Conservation (phyloP, 2,329 filamentous ascomycete species). For the Sclerotinia nivalis region DNA sequence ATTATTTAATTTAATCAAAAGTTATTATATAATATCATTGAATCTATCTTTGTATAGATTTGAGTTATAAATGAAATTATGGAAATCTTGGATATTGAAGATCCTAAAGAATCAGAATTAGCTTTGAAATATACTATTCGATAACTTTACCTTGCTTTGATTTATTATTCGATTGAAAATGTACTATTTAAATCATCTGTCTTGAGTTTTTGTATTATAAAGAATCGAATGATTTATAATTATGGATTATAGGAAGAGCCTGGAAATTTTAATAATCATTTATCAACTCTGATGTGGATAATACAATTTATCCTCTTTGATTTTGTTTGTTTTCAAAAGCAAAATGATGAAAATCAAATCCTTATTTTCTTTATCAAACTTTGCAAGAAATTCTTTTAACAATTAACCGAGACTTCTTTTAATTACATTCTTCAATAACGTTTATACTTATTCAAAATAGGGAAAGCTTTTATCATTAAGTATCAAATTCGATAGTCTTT, state of each 20-base stretch:
- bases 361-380: slow-evolving; percentile 23
- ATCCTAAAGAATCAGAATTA: slow-evolving; percentile 15
- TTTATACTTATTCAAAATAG: slow-evolving; percentile 26
- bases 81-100: slow-evolving; percentile 17
- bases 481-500: slow-evolving; percentile 25
- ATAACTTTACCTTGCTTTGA: slow-evolving; percentile 25
- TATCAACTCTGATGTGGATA: too few relatives aligned
- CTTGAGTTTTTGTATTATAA: slow-evolving; percentile 26
- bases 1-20: slow-evolving; percentile 5
- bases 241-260: slow-evolving; percentile 21
- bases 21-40: slow-evolving; percentile 19
- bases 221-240: slow-evolving; percentile 12
- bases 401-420: slow-evolving; percentile 27
- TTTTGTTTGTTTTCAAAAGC: slow-evolving; percentile 3
- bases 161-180: slow-evolving; percentile 25
- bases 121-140: slow-evolving; percentile 25
- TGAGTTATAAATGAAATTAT: slow-evolving; percentile 27
- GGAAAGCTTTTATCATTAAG: slow-evolving; percentile 22
- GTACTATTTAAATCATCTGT: slow-evolving; percentile 24
- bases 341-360: slow-evolving; percentile 28
- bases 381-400: slow-evolving; percentile 26
- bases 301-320: too few relatives aligned
- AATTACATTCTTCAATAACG: slow-evolving; percentile 27
- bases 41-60: slow-evolving; percentile 14
- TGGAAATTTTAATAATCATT: slow-evolving; percentile 22